A percentile compares a stretch with the other conserved stretches of the same genome.
These are phyloP conservation scores for Quercus gilva DNA, from an alignment of 306 rosid species.

Conservation along the genomic window DNA sequence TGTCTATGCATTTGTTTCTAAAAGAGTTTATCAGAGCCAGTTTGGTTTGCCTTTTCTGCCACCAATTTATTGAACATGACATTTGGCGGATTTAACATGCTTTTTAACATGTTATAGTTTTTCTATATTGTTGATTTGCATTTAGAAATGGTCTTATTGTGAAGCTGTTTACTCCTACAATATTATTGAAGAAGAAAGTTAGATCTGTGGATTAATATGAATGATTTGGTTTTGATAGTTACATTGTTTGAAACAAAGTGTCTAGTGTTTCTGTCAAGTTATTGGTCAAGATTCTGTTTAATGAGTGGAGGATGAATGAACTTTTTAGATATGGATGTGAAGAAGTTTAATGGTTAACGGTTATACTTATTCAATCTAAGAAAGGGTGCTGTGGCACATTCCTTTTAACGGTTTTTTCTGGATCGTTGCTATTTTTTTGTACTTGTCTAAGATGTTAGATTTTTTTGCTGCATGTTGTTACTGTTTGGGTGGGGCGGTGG, in stretches of 20 bases:
- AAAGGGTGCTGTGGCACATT: neutral
- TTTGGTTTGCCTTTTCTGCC: neutral
- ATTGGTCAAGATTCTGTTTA: neutral
- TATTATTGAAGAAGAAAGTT: neutral
- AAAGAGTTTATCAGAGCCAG: neutral
- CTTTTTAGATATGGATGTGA: neutral
- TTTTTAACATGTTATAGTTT: neutral
- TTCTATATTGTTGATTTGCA: neutral
- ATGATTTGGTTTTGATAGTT: neutral
- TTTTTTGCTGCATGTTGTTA: neutral
- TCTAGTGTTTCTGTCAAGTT: neutral
- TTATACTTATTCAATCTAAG: neutral
- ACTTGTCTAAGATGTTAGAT: neutral
- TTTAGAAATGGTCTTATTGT: neutral
- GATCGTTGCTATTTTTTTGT: constrained; percentile 1
- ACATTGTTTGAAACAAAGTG: neutral
- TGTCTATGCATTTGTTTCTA: neutral
- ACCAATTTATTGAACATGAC: neutral
- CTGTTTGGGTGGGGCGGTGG: neutral
- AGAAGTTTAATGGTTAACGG: neutral
- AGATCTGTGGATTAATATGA: neutral
- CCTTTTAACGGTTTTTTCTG: neutral
- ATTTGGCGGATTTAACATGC: neutral
- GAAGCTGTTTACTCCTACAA: neutral
- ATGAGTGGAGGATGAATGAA: neutral